Base-by-base conservation (phyloP, 768 basidiomycete species). In the Cystobasidium onofrii region DNA sequence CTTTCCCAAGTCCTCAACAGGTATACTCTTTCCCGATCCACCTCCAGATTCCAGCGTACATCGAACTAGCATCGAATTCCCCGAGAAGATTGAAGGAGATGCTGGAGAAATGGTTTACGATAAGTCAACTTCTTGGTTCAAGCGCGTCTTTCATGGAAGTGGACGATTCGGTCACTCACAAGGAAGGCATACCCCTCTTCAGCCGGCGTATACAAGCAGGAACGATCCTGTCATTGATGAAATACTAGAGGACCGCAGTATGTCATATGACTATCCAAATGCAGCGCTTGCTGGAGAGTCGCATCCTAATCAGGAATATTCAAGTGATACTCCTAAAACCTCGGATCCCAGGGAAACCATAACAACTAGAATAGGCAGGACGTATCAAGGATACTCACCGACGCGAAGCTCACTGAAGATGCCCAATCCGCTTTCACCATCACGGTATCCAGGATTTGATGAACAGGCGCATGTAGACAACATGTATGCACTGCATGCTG, bases 371-470 rank as follows among this genome's bases (percentile, higher is more conserved):
- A 41, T 13, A 64, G 39, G 39, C 9, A 12, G 27, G 23, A 1
- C 27, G 4, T 12, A 64, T 41, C 63, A 55, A 15, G 55, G 54
- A 3, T 13, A 20, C 9, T 29, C 33, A 31, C 7, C 29, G 17
- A 27, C 54, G 31, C 20, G 34, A 23, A 34, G 20, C 55, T 9
- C 29, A 23, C 12, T 71, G 12, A 52, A 36, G 15, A 71, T 71
- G 52, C 69, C 69, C 13, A 55, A 71, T 39, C 69, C 69, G 12
- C 54, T 71, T 2, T 71, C 69, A 12, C 69, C 69, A 33, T 71
- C 69, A 17, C 69, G 69, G 1, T 71, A 71, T 39, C 69, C 69
- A 15, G 69, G 69, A 3, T 71, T 71, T 33, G 36, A 71, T 36
- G 69, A 71, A 15, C 52, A 71, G 36, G 69, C 50, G 20, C 36